Evolutionary conservation across 2,329 filamentous ascomycete species (phyloP), one percentile per base, ranked within the genome.

Genomic region (Alternaria rosae): DNA sequence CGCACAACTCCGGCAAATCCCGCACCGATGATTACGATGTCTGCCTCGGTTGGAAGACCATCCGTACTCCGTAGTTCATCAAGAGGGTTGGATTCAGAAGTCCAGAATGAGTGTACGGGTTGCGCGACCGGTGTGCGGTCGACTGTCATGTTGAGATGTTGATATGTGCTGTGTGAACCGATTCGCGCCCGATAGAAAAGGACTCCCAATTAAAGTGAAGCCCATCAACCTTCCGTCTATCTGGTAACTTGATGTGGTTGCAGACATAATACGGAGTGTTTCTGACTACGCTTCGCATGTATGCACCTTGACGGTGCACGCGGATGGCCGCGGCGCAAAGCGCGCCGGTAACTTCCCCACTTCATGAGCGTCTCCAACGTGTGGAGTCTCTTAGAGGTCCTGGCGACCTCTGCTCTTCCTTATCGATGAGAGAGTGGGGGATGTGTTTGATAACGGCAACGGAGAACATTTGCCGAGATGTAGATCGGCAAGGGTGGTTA

Each of bases 1-100:
- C 53, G 30, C n/a, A 32, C 53, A 10, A 56, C 15, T 6, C 20
- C 20, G 20, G 53, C 21, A 35, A 88, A 85, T 38, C 88, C 88
- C 7, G 85, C 85, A 28, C 88, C 88, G 42, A 90, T 78, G 56
- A 90, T 88, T 59, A 90, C 76, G 68, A 77, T 54, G 50, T 57
- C 52, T 25, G 32, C 38, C 8, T 45, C 43, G 6, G 28, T 30
- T 7, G 56, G 38, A 13, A 59, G 48, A 35, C 35, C 17, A 21
- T 30, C n/a, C 15, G 42, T 56, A 32, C 25, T 35, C 17, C 28
- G 42, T 35, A 47, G 21, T 17, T 56, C 13, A 20, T 56, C 53
- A 20, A 45, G 32, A 47, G 26, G 42, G 12, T 35, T 28, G 32
- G 41, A 21, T 23, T 38, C 17, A 8, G 53, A 43, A 4, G 28